Evolutionary conservation across 2,329 filamentous ascomycete species (phyloP).

Genomic region (Sarocladium brachiariae): DNA sequence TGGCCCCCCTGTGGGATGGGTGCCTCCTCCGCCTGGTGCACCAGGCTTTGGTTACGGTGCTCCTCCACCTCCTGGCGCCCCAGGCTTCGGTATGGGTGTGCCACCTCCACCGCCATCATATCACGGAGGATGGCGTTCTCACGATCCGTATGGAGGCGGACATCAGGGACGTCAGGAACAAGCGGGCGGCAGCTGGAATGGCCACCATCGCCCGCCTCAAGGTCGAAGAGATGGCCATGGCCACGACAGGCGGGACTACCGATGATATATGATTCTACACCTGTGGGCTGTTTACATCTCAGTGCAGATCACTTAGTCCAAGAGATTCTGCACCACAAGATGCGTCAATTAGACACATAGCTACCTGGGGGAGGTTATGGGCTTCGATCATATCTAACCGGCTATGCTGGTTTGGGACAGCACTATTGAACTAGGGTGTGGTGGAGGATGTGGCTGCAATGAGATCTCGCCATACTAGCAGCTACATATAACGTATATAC

Average conservation of each 20-base stretch:
- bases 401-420: too few relatives aligned
- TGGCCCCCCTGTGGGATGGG: constrained; percentile 4
- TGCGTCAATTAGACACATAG: too few relatives aligned
- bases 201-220: neutral
- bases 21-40: constrained; percentile 25
- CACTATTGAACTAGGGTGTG: too few relatives aligned
- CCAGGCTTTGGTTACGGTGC: constrained; percentile 27
- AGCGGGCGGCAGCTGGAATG: constrained; percentile 1
- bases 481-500: too few relatives aligned
- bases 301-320: too few relatives aligned
- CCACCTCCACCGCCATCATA: constrained; percentile 3
- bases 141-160: constrained; percentile 1
- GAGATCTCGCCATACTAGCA: too few relatives aligned
- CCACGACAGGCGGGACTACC: constrained; percentile 1
- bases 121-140: neutral
- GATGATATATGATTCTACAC: too few relatives aligned
- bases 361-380: too few relatives aligned
- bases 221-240: neutral
- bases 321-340: too few relatives aligned
- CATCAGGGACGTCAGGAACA: neutral
- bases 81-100: constrained; percentile 4
- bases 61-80: constrained; percentile 21
- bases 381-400: too few relatives aligned
- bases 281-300: neutral
- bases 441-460: too few relatives aligned